Evolutionary conservation across 2,329 filamentous ascomycete genomes (phyloP), one percentile per base, ranked within the genome.

Genomic region (Arthrobotrys sinensis): DNA sequence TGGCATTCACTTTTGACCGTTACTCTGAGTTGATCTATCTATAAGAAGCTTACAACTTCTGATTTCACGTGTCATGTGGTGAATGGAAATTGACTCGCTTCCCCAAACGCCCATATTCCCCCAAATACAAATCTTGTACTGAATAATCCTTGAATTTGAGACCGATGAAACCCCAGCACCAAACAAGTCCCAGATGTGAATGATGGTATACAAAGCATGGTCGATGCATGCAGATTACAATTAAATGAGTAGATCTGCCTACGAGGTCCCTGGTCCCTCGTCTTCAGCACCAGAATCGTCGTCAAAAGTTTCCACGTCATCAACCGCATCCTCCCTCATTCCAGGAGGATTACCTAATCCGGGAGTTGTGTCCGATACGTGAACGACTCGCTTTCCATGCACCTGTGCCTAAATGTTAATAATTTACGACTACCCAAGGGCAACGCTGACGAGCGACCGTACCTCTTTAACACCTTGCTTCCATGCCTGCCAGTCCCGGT

Each of bases 271-370:
- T 1, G 40, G 46, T 53, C 63, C 86, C 80, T 87, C 86, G 12
- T 83, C 43, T 28, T 77, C 66, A 4, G 45, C 83, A 63, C 87
- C 85, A 53, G 88, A 87, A 55, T 90, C 89, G 81, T 96, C 93
- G 82, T 96, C 96, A 82, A 97, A 88, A 1, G 90, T 91, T 83
- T 97, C 93, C 2, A 99, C 95, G 82, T 97, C 94, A 80, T 97
- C 93, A 68, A 98, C 89, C 0, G 93, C 93, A 40, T 89, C 90
- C 38, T 90, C 89, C 68, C 93, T 87, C 80, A 92, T 93, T 8
- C 77, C 80, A 1, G 85, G 85, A 2, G 83, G 84, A 62, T 86
- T 84, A 1, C 88, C 87, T 72, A 88, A 85, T 2, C 86, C 83
- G 0, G 90, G 89, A 81, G 94, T 91, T 62, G 87, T 87, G 68